These are phyloP conservation scores for Primulina huaijiensis DNA, from an alignment of 257 asterid genomes.

Conservation along the genomic window DNA sequence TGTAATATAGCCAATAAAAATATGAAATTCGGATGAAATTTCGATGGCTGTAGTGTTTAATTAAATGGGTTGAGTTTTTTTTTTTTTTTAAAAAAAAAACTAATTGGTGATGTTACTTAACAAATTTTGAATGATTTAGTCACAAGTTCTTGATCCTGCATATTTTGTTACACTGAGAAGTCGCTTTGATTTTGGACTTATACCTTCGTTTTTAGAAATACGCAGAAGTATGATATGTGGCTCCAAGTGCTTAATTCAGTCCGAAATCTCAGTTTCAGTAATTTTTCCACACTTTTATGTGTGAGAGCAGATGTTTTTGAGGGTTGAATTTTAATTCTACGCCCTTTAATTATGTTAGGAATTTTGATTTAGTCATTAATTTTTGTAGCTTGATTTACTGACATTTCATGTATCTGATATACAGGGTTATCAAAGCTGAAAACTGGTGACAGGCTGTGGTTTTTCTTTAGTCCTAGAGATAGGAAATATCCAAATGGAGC, in stretches of 20 bases:
- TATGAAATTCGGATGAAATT: neutral
- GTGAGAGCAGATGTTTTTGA: neutral
- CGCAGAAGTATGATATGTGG: neutral
- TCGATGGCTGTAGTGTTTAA: too few species aligned
- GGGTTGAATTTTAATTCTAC: neutral
- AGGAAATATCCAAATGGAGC: conserved; percentile 87
- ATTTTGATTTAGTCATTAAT: neutral
- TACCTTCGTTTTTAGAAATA: neutral
- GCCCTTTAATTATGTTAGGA: neutral
- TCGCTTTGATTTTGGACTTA: neutral
- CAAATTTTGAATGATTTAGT: neutral
- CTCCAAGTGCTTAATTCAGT: neutral
- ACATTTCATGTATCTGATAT: conserved; percentile 21
- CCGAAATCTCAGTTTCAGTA: neutral
- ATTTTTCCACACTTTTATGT: too few species aligned
- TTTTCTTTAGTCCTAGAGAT: conserved; percentile 86
- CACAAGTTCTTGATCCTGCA: neutral
- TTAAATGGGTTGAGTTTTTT: neutral
- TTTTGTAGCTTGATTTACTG: conserved; percentile 21
- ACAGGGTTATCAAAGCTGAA: conserved; percentile 75
- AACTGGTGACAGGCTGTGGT: conserved; percentile 94
- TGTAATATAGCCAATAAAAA: neutral
- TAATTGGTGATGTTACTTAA: neutral
- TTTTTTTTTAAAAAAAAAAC: too few species aligned
- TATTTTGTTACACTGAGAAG: neutral